These are phyloP conservation scores for Aspergillus latus DNA, from an alignment of 2,329 filamentous ascomycete species.

Conservation along the genomic window DNA sequence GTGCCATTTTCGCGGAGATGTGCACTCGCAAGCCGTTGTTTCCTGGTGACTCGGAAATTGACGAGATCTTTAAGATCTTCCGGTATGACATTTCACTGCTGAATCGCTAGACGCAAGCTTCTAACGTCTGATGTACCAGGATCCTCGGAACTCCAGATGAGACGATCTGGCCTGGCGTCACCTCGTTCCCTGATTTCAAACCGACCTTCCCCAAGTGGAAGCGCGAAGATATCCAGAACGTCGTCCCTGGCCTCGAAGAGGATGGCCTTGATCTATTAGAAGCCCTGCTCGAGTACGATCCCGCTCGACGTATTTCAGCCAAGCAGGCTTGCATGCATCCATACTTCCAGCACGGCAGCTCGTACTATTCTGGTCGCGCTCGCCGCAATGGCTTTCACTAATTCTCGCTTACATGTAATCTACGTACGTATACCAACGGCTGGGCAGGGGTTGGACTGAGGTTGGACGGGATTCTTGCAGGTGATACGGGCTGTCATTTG, in stretches of 20 bases:
- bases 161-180: constrained; percentile 82
- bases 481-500: neutral
- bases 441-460: constrained; percentile 5
- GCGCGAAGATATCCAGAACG: constrained; percentile 63
- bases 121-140: constrained; percentile 43
- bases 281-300: constrained; percentile 79
- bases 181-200: constrained; percentile 94
- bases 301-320: constrained; percentile 80
- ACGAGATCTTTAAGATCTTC: constrained; percentile 95
- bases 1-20: constrained; percentile 96
- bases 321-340: constrained; percentile 83
- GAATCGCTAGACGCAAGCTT: neutral
- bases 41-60: constrained; percentile 88
- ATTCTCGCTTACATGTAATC: constrained; percentile 23
- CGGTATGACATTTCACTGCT: constrained; percentile 53
- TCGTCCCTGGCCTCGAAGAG: constrained; percentile 73
- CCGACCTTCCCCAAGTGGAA: constrained; percentile 88
- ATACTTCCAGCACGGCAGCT: constrained; percentile 66
- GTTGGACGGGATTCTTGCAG: neutral
- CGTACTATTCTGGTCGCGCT: constrained; percentile 48
- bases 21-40: constrained; percentile 90
- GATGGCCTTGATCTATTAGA: constrained; percentile 54
- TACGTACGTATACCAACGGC: constrained; percentile 22
- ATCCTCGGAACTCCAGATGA: constrained; percentile 82
- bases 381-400: constrained; percentile 42